Evolutionary conservation across 2,329 filamentous ascomycete genomes (phyloP).

Genomic region (Amesomyces nigricolor): DNA sequence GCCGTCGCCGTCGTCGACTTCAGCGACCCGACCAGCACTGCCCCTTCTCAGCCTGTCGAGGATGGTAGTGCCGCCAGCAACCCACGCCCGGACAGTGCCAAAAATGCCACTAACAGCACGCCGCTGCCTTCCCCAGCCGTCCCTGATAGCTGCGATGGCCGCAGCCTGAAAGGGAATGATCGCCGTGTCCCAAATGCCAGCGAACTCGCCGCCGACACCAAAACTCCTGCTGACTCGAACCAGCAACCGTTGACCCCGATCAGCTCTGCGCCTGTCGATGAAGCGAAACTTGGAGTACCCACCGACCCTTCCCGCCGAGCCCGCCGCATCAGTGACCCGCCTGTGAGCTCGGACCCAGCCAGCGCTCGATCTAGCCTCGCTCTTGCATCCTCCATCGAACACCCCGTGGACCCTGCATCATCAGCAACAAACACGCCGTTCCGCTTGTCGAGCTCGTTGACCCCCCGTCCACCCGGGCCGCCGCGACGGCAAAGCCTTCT

Average conservation of each 20-base stretch:
- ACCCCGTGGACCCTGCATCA: neutral
- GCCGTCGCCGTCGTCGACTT: conserved; percentile 6
- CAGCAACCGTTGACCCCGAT: conserved; percentile 7
- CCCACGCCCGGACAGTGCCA: neutral
- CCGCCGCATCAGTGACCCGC: conserved; percentile 13
- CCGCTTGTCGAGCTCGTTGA: conserved; percentile 27
- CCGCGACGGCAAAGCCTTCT: conserved; percentile 41
- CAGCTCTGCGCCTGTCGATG: neutral
- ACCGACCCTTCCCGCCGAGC: conserved; percentile 14
- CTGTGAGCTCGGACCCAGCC: conserved; percentile 9
- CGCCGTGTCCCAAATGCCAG: conserved; percentile 28
- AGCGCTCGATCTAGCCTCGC: conserved; percentile 1
- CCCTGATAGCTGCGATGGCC: conserved; percentile 7
- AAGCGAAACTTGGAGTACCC: conserved; percentile 6
- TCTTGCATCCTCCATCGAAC: neutral
- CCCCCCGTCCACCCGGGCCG: conserved; percentile 25
- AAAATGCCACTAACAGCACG: conserved; percentile 12
- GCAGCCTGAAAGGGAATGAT: conserved; percentile 31
- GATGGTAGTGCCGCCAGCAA: neutral
- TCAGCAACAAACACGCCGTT: conserved; percentile 16
- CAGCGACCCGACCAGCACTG: conserved; percentile 4
- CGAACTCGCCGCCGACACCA: conserved; percentile 33
- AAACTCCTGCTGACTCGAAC: conserved; percentile 26
- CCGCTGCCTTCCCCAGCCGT: neutral
- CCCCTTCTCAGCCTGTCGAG: neutral